Conservation (phyloP, 2,329 filamentous ascomycete genomes). For the Colletotrichum costaricense region DNA sequence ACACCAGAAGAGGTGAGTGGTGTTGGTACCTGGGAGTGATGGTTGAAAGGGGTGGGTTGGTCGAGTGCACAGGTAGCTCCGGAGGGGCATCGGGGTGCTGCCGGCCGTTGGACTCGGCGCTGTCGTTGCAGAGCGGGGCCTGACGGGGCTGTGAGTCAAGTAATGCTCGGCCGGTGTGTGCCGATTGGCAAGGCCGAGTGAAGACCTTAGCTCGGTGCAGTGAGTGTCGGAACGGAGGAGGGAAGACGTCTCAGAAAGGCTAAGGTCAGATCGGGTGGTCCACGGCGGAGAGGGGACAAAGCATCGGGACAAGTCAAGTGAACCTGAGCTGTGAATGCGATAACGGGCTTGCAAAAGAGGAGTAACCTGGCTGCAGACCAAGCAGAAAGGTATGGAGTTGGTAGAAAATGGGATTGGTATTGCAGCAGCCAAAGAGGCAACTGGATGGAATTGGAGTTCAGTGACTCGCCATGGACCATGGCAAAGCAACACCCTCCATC, state of each 20-base stretch:
- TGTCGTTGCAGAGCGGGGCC: slow-evolving; percentile 19
- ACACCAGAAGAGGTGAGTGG: slow-evolving; percentile 4
- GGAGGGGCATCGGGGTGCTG: neutral
- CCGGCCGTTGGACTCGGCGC: slow-evolving; percentile 21
- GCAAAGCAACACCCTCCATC: neutral
- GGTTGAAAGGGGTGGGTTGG: neutral
- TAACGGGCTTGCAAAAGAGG: neutral
- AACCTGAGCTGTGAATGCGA: neutral
- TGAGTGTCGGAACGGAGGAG: neutral
- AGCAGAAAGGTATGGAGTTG: slow-evolving; percentile 19
- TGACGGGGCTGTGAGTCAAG: slow-evolving; percentile 7
- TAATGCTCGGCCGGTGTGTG: slow-evolving; percentile 1
- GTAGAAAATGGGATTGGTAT: slow-evolving; percentile 12
- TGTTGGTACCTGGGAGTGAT: neutral
- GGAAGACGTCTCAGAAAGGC: slow-evolving; percentile 1
- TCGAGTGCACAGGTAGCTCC: neutral
- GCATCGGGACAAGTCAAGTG: neutral
- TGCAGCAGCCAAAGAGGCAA: neutral
- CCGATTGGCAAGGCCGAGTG: neutral
- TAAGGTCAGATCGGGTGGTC: neutral
- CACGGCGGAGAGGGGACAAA: neutral
- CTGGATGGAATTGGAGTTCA: slow-evolving; percentile 2
- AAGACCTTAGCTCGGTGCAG: neutral
- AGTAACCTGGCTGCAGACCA: neutral
- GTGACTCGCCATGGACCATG: slow-evolving; percentile 16